Conservation (phyloP, 2,329 filamentous ascomycete species). For the Colletotrichum agaves region DNA sequence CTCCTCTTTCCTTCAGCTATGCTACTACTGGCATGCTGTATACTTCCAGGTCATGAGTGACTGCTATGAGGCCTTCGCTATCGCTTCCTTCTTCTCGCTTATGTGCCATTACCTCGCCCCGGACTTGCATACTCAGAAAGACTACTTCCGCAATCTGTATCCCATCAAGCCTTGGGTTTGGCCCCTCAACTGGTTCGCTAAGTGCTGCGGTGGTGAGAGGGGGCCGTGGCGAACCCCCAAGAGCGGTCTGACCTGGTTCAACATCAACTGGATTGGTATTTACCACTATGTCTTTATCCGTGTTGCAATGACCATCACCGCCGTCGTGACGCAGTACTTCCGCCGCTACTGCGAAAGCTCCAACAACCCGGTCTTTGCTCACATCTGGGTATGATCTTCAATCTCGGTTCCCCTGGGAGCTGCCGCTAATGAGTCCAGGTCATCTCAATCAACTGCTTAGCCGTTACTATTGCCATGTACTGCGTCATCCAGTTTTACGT, state of each 20-base stretch:
- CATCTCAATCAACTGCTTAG: conserved; percentile 74
- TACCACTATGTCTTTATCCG: conserved; percentile 90
- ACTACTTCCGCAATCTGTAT: conserved; percentile 77
- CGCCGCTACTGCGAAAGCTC: conserved; percentile 82
- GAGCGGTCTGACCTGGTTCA: conserved; percentile 91
- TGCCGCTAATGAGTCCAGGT: conserved; percentile 54
- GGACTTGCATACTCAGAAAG: conserved; percentile 82
- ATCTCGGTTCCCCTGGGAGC: too few relatives aligned
- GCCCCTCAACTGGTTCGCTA: conserved; percentile 77
- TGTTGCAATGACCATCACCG: conserved; percentile 81
- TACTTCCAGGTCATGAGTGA: conserved; percentile 86
- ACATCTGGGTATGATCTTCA: conserved; percentile 75
- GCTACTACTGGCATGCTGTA: conserved; percentile 80
- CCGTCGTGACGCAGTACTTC: conserved; percentile 77
- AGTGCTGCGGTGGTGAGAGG: conserved; percentile 74
- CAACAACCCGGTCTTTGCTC: conserved; percentile 80
- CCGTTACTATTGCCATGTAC: conserved; percentile 88
- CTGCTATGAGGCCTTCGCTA: conserved; percentile 90
- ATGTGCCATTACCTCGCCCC: conserved; percentile 84
- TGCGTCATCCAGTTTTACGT: conserved; percentile 89
- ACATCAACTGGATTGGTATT: conserved; percentile 83
- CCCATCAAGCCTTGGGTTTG: conserved; percentile 78
- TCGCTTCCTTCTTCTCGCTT: conserved; percentile 86
- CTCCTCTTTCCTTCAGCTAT: conserved; percentile 78
- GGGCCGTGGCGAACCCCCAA: conserved; percentile 79